Evolutionary conservation across 306 rosid species (phyloP).

Genomic region (Parietaria judaica): DNA sequence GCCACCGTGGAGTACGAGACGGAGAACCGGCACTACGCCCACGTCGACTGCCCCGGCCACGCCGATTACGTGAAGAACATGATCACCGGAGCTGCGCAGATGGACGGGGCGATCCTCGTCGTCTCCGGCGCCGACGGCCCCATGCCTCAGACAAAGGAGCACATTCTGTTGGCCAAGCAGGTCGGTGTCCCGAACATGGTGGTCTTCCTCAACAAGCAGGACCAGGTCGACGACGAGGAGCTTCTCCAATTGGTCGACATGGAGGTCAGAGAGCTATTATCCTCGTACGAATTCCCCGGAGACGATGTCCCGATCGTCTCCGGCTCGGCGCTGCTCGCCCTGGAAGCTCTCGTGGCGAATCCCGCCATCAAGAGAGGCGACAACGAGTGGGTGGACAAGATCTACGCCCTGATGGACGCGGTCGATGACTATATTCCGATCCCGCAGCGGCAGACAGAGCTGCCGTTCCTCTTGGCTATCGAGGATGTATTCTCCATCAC

Average conservation of each 20-base stretch:
- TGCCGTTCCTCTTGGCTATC: conserved; percentile 68
- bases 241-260: conserved; percentile 67
- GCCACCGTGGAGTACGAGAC: conserved; percentile 92
- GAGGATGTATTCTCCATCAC: conserved; percentile 82
- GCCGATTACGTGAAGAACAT: conserved; percentile 74
- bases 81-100: conserved; percentile 82
- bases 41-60: conserved; percentile 80
- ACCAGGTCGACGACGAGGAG: conserved; percentile 88
- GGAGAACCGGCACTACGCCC: conserved; percentile 80
- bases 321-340: conserved; percentile 68
- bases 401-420: conserved; percentile 72
- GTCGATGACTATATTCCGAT: conserved; percentile 73
- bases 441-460: conserved; percentile 64
- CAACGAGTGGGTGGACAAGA: conserved; percentile 70
- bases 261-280: conserved; percentile 74
- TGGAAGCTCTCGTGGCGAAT: conserved; percentile 70
- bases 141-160: conserved; percentile 82
- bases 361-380: conserved; percentile 58
- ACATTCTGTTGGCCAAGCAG: conserved; percentile 70
- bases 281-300: conserved; percentile 75
- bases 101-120: conserved; percentile 79
- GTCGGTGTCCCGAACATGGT: conserved; percentile 83
- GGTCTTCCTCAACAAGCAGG: conserved; percentile 68
- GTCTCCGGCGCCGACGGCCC: conserved; percentile 80
- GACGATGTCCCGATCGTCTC: conserved; percentile 73